phyloP scores from a whole-genome alignment of 1,284 basidiomycete species.

The Ceratobasidium sp. region DNA sequence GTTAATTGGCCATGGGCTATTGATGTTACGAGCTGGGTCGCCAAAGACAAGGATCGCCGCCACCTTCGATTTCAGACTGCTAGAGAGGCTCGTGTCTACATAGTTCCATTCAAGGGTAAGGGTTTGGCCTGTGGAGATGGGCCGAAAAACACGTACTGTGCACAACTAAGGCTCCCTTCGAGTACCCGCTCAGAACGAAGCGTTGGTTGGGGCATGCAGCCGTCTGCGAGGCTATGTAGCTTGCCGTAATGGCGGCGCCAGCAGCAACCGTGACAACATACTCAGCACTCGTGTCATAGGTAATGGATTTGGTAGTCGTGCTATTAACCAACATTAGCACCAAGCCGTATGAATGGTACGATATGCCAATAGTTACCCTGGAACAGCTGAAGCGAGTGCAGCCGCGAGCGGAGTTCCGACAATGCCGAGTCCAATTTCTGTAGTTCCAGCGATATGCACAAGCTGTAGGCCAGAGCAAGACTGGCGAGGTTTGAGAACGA shows the following conservation, averaged over 20 bases:
- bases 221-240: conserved; percentile 7
- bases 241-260: conserved; percentile 14
- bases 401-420: neutral
- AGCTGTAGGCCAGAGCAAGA: conserved; percentile 26
- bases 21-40: conserved; percentile 22
- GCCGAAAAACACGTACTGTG: conserved; percentile 10
- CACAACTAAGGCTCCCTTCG: conserved; percentile 28
- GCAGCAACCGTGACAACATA: conserved; percentile 22
- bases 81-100: conserved; percentile 10
- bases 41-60: conserved; percentile 17
- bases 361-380: neutral
- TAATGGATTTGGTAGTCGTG: conserved; percentile 11
- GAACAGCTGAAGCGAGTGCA: conserved; percentile 23
- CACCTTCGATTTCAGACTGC: conserved; percentile 15
- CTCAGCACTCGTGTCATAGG: conserved; percentile 30
- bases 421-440: neutral
- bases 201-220: neutral
- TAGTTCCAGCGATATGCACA: conserved; percentile 23
- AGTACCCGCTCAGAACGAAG: conserved; percentile 24
- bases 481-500: conserved; percentile 23
- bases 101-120: neutral
- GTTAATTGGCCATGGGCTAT: neutral
- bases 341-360: neutral
- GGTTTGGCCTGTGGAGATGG: neutral
- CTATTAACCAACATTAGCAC: neutral